Percentiles rank a stretch among this genome's conserved stretches.
Evolutionary conservation across 2,329 filamentous ascomycete species (phyloP).

Genomic region (Byssochlamys sp.): DNA sequence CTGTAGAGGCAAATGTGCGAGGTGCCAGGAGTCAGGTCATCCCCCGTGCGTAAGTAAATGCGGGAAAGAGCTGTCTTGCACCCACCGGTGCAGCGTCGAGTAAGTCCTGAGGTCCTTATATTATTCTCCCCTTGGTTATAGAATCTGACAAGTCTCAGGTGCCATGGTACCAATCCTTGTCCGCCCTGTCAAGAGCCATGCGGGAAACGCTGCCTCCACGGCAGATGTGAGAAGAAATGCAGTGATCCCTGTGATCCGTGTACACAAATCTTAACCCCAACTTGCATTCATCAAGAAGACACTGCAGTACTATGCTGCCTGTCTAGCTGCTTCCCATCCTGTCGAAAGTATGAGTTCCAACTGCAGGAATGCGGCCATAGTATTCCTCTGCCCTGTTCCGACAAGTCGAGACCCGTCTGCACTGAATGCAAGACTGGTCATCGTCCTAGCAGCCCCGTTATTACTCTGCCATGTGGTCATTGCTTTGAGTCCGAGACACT

Average conservation of each 20-base stretch:
- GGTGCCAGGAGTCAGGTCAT: conserved; percentile 4
- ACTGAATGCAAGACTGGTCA: conserved; percentile 4
- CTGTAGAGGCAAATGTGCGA: conserved; percentile 5
- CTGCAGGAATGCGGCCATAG: conserved; percentile 8
- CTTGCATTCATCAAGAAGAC: conserved; percentile 6
- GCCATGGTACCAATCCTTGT: conserved; percentile 10
- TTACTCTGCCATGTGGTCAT: conserved; percentile 10
- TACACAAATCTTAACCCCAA: conserved; percentile 2
- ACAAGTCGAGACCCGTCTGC: conserved; percentile 8
- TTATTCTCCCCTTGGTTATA: background rate
- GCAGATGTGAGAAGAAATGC: conserved; percentile 11
- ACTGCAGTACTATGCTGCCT: conserved; percentile 10
- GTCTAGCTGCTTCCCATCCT: conserved; percentile 5
- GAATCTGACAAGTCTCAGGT: background rate
- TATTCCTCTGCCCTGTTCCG: conserved; percentile 10
- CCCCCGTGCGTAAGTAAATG: conserved; percentile 6
- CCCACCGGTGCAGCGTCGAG: conserved; percentile 9
- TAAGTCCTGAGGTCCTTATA: conserved; percentile 1
- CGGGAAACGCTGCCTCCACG: conserved; percentile 9
- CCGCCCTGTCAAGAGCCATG: conserved; percentile 12
- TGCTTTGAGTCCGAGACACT: conserved; percentile 6
- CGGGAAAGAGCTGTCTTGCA: conserved; percentile 7
- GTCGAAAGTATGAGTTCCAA: conserved; percentile 5
- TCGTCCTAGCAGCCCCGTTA: background rate
- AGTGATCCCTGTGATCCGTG: conserved; percentile 12